Conservation (phyloP, 106 monocot genomes). For the Hemerocallis citrina region DNA sequence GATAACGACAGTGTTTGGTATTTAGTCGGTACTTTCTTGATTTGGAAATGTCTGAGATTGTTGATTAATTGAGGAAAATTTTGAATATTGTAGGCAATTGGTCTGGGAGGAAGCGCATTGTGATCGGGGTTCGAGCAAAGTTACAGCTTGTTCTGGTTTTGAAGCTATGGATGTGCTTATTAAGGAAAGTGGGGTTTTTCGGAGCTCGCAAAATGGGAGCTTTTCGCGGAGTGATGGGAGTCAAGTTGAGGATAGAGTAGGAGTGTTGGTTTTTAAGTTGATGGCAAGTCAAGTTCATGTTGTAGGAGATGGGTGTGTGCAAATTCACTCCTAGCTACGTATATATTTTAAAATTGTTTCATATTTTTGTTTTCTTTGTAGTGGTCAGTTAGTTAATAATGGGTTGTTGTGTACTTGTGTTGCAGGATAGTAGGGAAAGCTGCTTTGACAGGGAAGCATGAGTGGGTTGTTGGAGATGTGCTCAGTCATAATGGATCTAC, state of each 20-base stretch:
- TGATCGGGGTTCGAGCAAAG: constrained; percentile 4
- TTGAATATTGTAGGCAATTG: constrained; percentile 4
- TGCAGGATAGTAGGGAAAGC: constrained; percentile 2
- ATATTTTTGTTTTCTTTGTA: background rate
- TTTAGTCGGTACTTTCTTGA: constrained; percentile 35
- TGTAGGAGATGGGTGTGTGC: background rate
- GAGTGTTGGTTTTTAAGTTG: background rate
- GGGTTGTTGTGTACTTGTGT: background rate
- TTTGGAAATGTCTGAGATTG: constrained; percentile 24
- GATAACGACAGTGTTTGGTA: constrained; percentile 6
- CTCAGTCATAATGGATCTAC: background rate
- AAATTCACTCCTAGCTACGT: background rate
- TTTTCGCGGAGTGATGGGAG: constrained; percentile 4
- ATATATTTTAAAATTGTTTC: background rate
- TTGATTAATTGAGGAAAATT: background rate
- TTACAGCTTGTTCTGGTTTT: constrained; percentile 2
- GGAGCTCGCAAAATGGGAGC: constrained; percentile 5
- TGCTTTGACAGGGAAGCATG: background rate
- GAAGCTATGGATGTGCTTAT: constrained; percentile 18
- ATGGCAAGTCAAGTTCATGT: background rate
- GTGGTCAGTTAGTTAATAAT: background rate
- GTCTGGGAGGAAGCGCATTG: constrained; percentile 38
- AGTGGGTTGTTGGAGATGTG: background rate
- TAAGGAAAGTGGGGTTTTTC: constrained; percentile 10
- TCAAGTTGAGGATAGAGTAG: background rate